Conservation (phyloP, 257 asterid genomes). For the Coffea canephora region DNA sequence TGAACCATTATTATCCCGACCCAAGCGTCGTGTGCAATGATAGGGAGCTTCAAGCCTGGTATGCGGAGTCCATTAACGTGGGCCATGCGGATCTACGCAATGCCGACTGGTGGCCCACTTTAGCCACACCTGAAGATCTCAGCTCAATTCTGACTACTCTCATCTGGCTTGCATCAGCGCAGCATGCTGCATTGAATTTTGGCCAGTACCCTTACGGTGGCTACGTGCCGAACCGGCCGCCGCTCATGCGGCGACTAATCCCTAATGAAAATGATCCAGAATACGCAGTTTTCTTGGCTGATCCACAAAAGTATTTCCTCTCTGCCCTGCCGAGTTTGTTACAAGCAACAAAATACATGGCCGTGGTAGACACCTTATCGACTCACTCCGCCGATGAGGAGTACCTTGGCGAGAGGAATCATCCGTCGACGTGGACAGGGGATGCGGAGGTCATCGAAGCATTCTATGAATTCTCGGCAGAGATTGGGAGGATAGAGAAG, state of each 20-base stretch:
- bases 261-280: slow-evolving; percentile 79
- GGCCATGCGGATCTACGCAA: slow-evolving; percentile 78
- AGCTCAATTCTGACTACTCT: slow-evolving; percentile 72
- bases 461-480: slow-evolving; percentile 67
- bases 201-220: slow-evolving; percentile 99
- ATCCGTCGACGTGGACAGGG: slow-evolving; percentile 80
- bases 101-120: slow-evolving; percentile 90
- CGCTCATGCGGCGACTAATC: slow-evolving; percentile 73
- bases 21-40: slow-evolving; percentile 62
- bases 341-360: slow-evolving; percentile 95
- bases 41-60: slow-evolving; percentile 95
- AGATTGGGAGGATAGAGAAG: slow-evolving; percentile 58
- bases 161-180: slow-evolving; percentile 91
- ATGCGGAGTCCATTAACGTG: slow-evolving; percentile 79
- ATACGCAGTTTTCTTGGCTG: slow-evolving; percentile 50
- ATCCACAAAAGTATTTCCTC: slow-evolving; percentile 82
- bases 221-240: slow-evolving; percentile 92
- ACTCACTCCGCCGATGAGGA: slow-evolving; percentile 95
- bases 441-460: slow-evolving; percentile 62
- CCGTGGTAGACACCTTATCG: slow-evolving; percentile 86
- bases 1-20: slow-evolving; percentile 62
- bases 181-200: slow-evolving; percentile 90
- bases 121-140: slow-evolving; percentile 68
- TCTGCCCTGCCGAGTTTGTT: slow-evolving; percentile 73
- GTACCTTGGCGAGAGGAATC: slow-evolving; percentile 78